Evolutionary conservation across 2,329 filamentous ascomycete species (phyloP), one percentile per base, ranked within the genome.

Genomic region (Atkinsonella hypoxylon): DNA sequence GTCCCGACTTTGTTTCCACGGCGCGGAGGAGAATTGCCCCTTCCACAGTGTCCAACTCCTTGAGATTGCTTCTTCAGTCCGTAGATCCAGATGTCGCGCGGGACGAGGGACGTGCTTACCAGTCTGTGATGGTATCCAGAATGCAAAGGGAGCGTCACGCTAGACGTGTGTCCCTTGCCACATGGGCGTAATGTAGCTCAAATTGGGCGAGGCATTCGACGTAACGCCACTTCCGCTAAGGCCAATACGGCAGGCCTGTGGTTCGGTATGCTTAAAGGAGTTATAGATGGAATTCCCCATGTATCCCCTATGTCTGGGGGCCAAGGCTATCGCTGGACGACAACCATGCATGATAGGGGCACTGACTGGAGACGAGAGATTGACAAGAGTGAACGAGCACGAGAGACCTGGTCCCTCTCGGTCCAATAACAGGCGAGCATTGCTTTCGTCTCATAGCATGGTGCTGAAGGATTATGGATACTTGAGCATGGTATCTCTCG

Each of bases 291-390:
- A 32, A 31, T 40, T 18, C 20, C 34, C 48, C 42, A 13, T 45
- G n/a, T 17, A 5, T 26, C 30, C 32, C 41, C 22, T 41, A n/a
- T 30, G 34, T 31, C 44, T 31, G 43, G 39, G 44, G 42, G n/a
- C 40, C 43, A 48, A 48, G 47, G 47, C 47, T 43, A 18, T 48
- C 36, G 47, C 47, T 48, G 11, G 17, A 38, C 47, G 47, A 48
- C 38, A 43, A 48, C 47, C 47, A 34, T 15, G 18, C 32, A 41
- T 15, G 39, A 34, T 32, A 34, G 45, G 36, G 45, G 45, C 42
- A 31, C 20, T 42, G 18, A 26, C 12, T 8, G 41, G 20, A 44
- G 41, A 31, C 41, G 20, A 15, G 39, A 41, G n/a, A 17, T 17
- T 17, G 39, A 41, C 8, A 11, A 44, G 32, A 34, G 32, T 2